phyloP scores from a whole-genome alignment of 768 basidiomycete species.

The Boletellus emodensis region DNA sequence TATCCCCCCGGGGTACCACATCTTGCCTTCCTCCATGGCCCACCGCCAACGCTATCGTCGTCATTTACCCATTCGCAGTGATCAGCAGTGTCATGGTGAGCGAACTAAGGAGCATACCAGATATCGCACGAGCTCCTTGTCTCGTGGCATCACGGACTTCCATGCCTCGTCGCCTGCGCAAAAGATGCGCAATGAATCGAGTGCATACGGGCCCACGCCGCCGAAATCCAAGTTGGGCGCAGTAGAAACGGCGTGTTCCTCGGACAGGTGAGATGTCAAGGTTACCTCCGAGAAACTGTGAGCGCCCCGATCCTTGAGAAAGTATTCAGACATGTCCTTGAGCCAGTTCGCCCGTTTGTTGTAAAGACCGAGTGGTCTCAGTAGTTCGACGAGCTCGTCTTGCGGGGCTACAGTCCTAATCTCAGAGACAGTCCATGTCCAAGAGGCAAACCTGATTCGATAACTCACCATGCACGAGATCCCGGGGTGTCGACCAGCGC shows the following conservation, averaged over 20 bases:
- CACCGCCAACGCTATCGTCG: constrained; percentile 65
- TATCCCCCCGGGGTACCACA: constrained; percentile 43
- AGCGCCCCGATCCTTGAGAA: constrained; percentile 39
- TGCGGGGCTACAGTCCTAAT: constrained; percentile 34
- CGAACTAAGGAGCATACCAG: constrained; percentile 42
- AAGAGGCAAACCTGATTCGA: neutral
- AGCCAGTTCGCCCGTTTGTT: constrained; percentile 55
- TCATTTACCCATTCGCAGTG: neutral
- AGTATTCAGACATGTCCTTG: constrained; percentile 48
- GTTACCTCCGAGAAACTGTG: constrained; percentile 19
- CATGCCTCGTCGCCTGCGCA: constrained; percentile 46
- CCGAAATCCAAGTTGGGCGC: constrained; percentile 57
- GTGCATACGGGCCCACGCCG: constrained; percentile 65
- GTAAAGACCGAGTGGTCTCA: constrained; percentile 58
- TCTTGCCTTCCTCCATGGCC: constrained; percentile 50
- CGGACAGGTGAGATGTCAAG: neutral
- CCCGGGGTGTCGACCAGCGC: constrained; percentile 55
- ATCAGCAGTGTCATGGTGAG: neutral
- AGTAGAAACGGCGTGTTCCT: constrained; percentile 20
- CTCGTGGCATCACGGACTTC: constrained; percentile 57
- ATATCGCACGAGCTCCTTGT: constrained; percentile 68
- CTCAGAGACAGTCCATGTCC: neutral
- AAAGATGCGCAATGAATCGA: constrained; percentile 76
- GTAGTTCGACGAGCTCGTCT: constrained; percentile 40
- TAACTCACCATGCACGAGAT: constrained; percentile 50